A percentile compares a stretch with the other conserved stretches of the same genome.
Conservation (phyloP, 257 asterid species). For the Solanum sejunctum region DNA sequence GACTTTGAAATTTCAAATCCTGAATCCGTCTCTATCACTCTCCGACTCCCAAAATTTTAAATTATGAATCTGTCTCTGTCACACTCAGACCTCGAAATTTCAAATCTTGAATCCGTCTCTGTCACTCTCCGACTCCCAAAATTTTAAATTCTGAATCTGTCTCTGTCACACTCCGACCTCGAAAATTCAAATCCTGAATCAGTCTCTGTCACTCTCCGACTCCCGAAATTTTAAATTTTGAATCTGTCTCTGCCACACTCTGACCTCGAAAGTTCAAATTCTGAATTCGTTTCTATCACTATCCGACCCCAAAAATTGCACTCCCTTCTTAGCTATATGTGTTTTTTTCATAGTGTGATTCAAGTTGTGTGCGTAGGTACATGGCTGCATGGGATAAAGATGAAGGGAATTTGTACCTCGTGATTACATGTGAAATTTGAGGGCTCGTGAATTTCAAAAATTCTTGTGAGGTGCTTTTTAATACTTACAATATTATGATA, state of each 20-base stretch:
- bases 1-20: too few species aligned
- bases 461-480: conserved; percentile 20
- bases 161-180: rapidly evolving
- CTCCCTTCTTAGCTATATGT: neutral
- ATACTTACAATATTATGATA: neutral
- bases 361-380: neutral
- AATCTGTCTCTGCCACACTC: neutral
- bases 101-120: too few species aligned
- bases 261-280: neutral
- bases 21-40: too few species aligned
- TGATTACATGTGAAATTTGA: conserved; percentile 31
- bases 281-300: neutral
- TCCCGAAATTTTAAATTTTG: neutral
- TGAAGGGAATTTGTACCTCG: neutral
- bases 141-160: neutral
- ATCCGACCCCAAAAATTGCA: too few species aligned
- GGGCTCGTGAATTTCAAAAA: conserved; percentile 35
- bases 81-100: neutral
- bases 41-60: too few species aligned
- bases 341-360: neutral
- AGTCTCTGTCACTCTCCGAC: too few species aligned
- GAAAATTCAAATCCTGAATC: too few species aligned
- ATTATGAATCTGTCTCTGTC: neutral
- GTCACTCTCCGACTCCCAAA: too few species aligned
- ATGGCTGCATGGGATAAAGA: conserved; percentile 35